Conservation (phyloP, 2,329 filamentous ascomycete species). For the Sphaerulina musiva region DNA sequence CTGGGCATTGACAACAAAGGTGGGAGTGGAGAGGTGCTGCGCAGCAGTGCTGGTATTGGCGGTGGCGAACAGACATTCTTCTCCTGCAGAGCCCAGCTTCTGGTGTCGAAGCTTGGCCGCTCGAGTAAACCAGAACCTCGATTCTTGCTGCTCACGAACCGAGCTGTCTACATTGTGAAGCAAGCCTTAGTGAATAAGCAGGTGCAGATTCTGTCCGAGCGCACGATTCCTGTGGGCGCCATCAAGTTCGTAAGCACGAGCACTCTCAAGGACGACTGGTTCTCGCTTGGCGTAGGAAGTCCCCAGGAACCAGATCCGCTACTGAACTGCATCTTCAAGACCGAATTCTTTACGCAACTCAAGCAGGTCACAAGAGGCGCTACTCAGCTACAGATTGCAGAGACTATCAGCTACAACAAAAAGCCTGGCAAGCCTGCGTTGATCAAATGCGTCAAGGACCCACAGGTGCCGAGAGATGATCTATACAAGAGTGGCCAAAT, state of each 20-base stretch:
- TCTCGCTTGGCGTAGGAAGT: slow-evolving; percentile 83
- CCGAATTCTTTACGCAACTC: slow-evolving; percentile 92
- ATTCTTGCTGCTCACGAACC: slow-evolving; percentile 70
- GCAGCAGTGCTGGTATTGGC: slow-evolving; percentile 61
- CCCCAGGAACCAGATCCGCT: slow-evolving; percentile 90
- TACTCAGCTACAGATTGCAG: slow-evolving; percentile 74
- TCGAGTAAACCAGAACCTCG: slow-evolving; percentile 90
- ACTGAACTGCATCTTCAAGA: slow-evolving; percentile 89
- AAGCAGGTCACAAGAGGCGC: slow-evolving; percentile 70
- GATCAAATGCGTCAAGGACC: slow-evolving; percentile 87
- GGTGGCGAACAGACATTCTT: slow-evolving; percentile 72
- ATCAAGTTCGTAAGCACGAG: slow-evolving; percentile 85
- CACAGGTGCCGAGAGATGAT: slow-evolving; percentile 64
- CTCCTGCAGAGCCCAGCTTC: slow-evolving; percentile 80
- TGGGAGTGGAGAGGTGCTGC: slow-evolving; percentile 75
- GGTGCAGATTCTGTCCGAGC: slow-evolving; percentile 72
- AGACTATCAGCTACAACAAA: slow-evolving; percentile 90
- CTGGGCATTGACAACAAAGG: slow-evolving; percentile 74
- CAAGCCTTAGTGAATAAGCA: slow-evolving; percentile 78
- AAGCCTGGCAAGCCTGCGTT: slow-evolving; percentile 87
- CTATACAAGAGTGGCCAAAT: slow-evolving; percentile 90
- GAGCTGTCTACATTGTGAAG: slow-evolving; percentile 81
- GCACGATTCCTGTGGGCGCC: slow-evolving; percentile 72
- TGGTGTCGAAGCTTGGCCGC: slow-evolving; percentile 91
- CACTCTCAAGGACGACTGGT: slow-evolving; percentile 88